These are phyloP conservation scores for Neofusicoccum cordaticola DNA, from an alignment of 2,329 filamentous ascomycete genomes.

Conservation along the genomic window DNA sequence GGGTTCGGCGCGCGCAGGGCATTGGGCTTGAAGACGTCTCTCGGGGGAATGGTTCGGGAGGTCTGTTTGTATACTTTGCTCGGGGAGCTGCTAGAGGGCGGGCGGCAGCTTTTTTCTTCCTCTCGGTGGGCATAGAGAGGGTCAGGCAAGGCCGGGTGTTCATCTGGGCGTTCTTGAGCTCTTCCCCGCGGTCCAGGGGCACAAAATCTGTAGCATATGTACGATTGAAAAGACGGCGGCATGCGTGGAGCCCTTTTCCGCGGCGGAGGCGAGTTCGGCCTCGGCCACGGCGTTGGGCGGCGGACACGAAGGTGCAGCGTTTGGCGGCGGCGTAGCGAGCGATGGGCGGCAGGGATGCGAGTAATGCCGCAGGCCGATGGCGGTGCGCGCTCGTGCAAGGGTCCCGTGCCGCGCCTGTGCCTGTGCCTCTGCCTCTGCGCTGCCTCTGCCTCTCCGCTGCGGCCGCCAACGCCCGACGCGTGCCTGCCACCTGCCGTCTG, in stretches of 20 bases:
- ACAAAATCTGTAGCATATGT: conserved; percentile 18
- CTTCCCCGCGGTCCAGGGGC: background rate
- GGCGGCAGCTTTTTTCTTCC: conserved; percentile 1
- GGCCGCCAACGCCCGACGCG: too few species aligned
- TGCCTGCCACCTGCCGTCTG: too few species aligned
- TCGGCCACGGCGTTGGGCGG: background rate
- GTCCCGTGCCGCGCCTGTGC: background rate
- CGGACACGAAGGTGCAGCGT: conserved; percentile 14
- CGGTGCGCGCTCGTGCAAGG: background rate
- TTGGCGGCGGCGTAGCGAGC: conserved; percentile 9
- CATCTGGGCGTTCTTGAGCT: conserved; percentile 13
- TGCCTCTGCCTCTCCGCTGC: too few species aligned
- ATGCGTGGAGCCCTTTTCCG: background rate
- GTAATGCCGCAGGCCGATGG: conserved; percentile 5
- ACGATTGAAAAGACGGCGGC: conserved; percentile 4
- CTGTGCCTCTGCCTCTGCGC: background rate
- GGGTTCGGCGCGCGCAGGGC: too few species aligned
- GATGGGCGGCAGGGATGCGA: conserved; percentile 11
- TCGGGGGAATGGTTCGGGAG: background rate
- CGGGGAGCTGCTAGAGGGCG: background rate
- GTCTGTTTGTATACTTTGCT: conserved; percentile 9
- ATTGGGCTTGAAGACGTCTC: background rate
- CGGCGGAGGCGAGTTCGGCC: background rate
- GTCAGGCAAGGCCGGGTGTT: conserved; percentile 3
- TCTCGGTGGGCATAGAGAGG: conserved; percentile 12